These are phyloP conservation scores for Colletotrichum chrysophilum DNA, from an alignment of 2,329 filamentous ascomycete species.

Conservation along the genomic window DNA sequence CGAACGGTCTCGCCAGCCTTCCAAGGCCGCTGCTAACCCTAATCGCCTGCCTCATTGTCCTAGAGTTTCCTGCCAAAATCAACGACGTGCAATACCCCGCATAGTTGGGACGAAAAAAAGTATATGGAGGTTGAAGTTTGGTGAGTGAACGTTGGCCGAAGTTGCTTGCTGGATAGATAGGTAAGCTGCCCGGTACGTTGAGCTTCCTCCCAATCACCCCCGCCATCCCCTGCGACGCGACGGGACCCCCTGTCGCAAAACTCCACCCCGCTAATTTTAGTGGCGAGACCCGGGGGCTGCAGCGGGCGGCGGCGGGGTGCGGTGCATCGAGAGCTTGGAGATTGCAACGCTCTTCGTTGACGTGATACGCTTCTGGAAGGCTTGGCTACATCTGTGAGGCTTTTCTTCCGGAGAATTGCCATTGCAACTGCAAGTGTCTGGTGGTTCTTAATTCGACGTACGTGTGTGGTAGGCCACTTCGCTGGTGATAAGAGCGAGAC, in stretches of 20 bases:
- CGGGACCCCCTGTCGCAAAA: background rate
- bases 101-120: background rate
- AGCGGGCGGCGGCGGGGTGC: background rate
- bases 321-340: background rate
- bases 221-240: background rate
- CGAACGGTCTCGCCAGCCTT: slow-evolving; percentile 4
- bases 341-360: background rate
- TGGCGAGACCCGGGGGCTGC: background rate
- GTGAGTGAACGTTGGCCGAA: background rate
- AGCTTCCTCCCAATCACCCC: background rate
- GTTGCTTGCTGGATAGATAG: background rate
- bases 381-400: background rate
- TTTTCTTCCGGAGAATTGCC: background rate
- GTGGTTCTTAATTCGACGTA: background rate
- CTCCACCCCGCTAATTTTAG: background rate
- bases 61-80: background rate
- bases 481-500: background rate
- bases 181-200: background rate
- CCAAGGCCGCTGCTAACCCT: background rate
- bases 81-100: background rate
- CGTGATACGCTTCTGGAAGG: background rate
- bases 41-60: background rate
- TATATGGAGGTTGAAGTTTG: background rate
- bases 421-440: background rate
- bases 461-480: background rate